Conservation (phyloP, 2,329 filamentous ascomycete genomes). For the Triangularia setosa region DNA sequence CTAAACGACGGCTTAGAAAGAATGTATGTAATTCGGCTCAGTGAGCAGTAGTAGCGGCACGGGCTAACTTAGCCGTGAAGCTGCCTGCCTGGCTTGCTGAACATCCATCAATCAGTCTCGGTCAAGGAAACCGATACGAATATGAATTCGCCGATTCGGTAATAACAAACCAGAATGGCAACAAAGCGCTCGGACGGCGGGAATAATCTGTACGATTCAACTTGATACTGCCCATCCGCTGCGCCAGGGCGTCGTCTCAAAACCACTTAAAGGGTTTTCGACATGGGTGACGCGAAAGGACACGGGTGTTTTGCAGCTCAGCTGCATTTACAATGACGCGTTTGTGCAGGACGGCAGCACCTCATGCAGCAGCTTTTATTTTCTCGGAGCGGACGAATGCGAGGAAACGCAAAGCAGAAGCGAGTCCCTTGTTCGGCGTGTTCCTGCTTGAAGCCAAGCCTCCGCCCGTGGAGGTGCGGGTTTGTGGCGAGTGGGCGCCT, state of each 20-base stretch:
- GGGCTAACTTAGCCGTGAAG: conserved; percentile 2
- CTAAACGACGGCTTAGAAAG: not conserved
- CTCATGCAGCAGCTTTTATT: not conserved
- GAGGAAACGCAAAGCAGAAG: not conserved
- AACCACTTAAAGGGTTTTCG: conserved; percentile 18
- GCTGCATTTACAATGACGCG: conserved; percentile 8
- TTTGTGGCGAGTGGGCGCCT: conserved; percentile 2
- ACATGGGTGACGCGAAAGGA: conserved; percentile 20
- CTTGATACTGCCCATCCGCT: not conserved
- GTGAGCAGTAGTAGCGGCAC: not conserved
- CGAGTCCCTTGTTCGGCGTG: not conserved
- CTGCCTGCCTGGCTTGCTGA: not conserved
- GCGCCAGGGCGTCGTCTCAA: not conserved
- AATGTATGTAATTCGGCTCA: not conserved
- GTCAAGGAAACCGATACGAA: not conserved
- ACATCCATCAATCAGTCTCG: not conserved
- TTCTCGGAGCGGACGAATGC: not conserved
- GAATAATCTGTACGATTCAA: not conserved
- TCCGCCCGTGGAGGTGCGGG: not conserved
- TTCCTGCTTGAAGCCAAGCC: not conserved
- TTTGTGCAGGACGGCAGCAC: not conserved
- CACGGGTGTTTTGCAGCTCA: conserved; percentile 10
- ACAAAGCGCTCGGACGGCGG: conserved; percentile 4
- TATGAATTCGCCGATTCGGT: not conserved
- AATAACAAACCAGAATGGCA: not conserved